Evolutionary conservation across 1,284 basidiomycete genomes (phyloP), one percentile per base, ranked within the genome.

Genomic region (Cryptococcus sp.): DNA sequence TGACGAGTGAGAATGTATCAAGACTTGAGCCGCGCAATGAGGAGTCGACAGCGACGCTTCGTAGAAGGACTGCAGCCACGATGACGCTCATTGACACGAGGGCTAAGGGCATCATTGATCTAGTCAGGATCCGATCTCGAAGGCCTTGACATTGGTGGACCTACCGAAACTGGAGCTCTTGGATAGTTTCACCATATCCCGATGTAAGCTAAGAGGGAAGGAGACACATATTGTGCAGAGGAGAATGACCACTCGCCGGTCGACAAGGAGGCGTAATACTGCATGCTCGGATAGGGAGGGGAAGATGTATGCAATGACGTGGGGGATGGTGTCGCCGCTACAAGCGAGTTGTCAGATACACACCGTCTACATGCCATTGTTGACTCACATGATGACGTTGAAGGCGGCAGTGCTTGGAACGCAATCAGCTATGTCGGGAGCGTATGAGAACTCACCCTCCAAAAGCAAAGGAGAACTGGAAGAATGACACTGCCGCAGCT

Each of bases 401-500:
- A 96, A 96, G 1, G 93, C 93, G 68, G 91, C 94, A 91, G 95
- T 96, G 29, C 93, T 91, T 87, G 53, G 50, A 34, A 43, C 52
- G 45, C 22, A 39, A 13, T 23, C 6, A 38, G 44, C 20, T 26
- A 29, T 34, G 6, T 29, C 22, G 25, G 16, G 2, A 0, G 52
- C n/a, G 34, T 1, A 38, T 23, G 38, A 2, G 17, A 16, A 58
- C 74, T 59, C 45, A 77, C 75, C 93, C 93, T 69, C 95, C 95
- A 66, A 96, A 97, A 2, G 95, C 95, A 71, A 98, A 98, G 0
- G 93, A 84, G 70, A 99, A 98, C 74, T 99, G 96, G 76, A 99
- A 99, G 77, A 98, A 89, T 0, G 93, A 96, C 15, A 98, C 93
- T 0, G 92, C 91, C 3, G 91, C 90, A 51, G 91, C 85, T 29